phyloP scores from a whole-genome alignment of 495 filamentous ascomycete genomes.

The Talaromyces nanjingensis region DNA sequence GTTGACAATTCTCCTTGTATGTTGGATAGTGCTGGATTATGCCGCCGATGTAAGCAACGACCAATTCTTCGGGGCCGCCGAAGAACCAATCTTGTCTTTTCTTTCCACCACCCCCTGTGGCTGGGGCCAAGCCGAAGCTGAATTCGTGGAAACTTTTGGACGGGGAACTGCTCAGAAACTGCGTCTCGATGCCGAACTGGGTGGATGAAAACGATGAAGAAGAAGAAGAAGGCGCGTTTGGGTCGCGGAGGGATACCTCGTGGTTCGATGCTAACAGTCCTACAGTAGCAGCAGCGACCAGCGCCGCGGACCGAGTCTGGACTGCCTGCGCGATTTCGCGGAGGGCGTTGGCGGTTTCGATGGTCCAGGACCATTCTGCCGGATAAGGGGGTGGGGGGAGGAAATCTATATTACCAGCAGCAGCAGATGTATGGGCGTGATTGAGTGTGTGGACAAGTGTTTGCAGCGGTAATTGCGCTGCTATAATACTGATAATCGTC shows the following conservation, averaged over 20 bases:
- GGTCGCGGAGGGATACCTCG: slow-evolving; percentile 50
- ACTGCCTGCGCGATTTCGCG: slow-evolving; percentile 56
- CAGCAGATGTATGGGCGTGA: slow-evolving; percentile 31
- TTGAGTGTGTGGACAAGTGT: slow-evolving; percentile 32
- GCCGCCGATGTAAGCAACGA: slow-evolving; percentile 71
- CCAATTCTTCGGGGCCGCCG: slow-evolving; percentile 52
- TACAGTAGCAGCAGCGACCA: slow-evolving; percentile 64
- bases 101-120: slow-evolving; percentile 6
- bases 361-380: slow-evolving; percentile 49
- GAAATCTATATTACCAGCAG: slow-evolving; percentile 7
- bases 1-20: slow-evolving; percentile 62
- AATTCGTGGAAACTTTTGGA: slow-evolving; percentile 8
- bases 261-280: slow-evolving; percentile 59
- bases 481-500: slow-evolving; percentile 59
- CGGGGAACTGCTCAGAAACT: neutral
- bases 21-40: slow-evolving; percentile 71
- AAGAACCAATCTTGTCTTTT: slow-evolving; percentile 33
- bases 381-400: neutral
- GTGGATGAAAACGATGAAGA: slow-evolving; percentile 1
- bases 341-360: slow-evolving; percentile 46
- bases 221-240: slow-evolving; percentile 15
- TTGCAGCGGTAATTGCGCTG: slow-evolving; percentile 25
- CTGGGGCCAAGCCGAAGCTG: neutral
- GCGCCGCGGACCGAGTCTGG: slow-evolving; percentile 58
- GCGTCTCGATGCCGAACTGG: slow-evolving; percentile 17